phyloP scores from a whole-genome alignment of 768 basidiomycete genomes.

The Suillus americanus region DNA sequence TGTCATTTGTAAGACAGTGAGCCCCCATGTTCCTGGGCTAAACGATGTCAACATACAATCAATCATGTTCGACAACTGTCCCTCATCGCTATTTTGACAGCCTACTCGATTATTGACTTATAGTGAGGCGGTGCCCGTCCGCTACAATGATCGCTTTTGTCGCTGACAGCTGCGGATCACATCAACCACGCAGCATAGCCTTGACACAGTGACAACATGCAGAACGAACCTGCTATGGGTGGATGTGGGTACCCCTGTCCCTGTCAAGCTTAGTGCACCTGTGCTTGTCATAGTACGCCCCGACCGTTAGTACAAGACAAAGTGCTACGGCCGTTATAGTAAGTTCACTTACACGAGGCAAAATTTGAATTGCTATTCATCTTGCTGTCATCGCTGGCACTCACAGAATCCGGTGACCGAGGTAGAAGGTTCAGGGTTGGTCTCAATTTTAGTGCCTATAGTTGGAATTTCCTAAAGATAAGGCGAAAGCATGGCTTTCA shows the following conservation, averaged over 20 bases:
- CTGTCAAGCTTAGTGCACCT: neutral
- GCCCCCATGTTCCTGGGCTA: neutral
- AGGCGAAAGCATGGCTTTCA: constrained; percentile 1
- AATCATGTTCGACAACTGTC: neutral
- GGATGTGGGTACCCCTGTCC: neutral
- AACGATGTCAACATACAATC: neutral
- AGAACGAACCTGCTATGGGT: neutral
- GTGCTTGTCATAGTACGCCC: too few species aligned
- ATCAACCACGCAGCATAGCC: neutral
- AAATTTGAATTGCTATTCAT: neutral
- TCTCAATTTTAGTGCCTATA: neutral
- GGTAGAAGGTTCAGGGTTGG: constrained; percentile 6
- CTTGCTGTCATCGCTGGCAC: neutral
- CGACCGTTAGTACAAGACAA: neutral
- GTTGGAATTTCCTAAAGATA: constrained; percentile 1
- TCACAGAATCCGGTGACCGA: neutral
- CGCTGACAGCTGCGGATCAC: neutral
- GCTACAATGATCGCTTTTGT: neutral
- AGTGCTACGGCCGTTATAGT: neutral
- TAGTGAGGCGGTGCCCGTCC: too few species aligned
- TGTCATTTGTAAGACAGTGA: neutral
- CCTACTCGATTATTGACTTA: too few species aligned
- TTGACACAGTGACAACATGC: neutral
- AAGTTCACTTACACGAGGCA: neutral
- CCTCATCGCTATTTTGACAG: neutral